A percentile compares a stretch with the other conserved stretches of the same genome.
These are phyloP conservation scores for Tothia fuscella DNA, from an alignment of 2,329 filamentous ascomycete species.

Conservation along the genomic window DNA sequence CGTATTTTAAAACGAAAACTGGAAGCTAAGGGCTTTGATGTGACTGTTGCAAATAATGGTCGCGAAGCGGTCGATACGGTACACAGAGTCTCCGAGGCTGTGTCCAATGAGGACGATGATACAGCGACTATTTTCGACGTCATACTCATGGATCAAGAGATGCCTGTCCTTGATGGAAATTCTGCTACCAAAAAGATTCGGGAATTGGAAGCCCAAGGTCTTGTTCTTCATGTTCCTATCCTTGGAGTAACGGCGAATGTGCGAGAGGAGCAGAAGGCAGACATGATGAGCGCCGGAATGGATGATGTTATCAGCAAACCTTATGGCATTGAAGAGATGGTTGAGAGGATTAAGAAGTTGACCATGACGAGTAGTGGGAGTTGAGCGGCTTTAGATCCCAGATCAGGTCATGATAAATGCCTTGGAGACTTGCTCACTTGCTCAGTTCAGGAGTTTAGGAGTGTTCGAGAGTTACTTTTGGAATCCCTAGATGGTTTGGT, in stretches of 20 bases:
- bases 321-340: conserved; percentile 22
- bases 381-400: too few relatives aligned
- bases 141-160: conserved; percentile 11
- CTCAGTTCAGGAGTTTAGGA: too few relatives aligned
- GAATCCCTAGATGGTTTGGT: too few relatives aligned
- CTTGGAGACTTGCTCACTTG: too few relatives aligned
- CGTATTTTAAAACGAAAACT: conserved; percentile 23
- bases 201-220: conserved; percentile 7
- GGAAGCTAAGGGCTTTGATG: conserved; percentile 19
- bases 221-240: conserved; percentile 8
- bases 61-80: conserved; percentile 15
- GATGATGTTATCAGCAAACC: conserved; percentile 20
- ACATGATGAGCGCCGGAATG: conserved; percentile 8
- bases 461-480: too few relatives aligned
- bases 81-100: background rate
- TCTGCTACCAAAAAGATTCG: conserved; percentile 8
- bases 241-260: conserved; percentile 11
- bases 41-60: conserved; percentile 22
- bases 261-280: conserved; percentile 7
- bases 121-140: conserved; percentile 1
- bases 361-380: background rate
- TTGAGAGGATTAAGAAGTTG: conserved; percentile 3
- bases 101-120: background rate
- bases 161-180: conserved; percentile 11
- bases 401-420: too few relatives aligned